Base-by-base conservation (phyloP, 176 grass and related monocot genomes). In the Bolboschoenus planiculmis region DNA sequence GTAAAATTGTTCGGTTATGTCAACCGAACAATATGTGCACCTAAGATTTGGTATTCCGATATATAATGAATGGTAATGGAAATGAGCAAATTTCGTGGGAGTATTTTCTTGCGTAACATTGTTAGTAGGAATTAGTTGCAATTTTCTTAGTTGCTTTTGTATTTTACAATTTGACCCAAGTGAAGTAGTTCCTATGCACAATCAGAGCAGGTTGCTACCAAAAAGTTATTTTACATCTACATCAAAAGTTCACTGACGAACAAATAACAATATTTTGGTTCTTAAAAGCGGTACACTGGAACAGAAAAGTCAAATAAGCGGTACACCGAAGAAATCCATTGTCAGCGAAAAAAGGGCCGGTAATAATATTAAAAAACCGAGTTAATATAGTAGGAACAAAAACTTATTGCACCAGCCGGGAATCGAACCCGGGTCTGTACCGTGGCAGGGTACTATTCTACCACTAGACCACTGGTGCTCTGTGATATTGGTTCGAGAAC, bases 391-490 rank as follows among this genome's bases (percentile, higher is more conserved):
- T n/a, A n/a, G n/a, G 9, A 68, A 36, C 24, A 66, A 21, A 9
- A 64, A 13, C 10, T 10, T 0, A 0, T 0, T 92, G 86, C 88
- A 89, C 88, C 83, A 80, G 76, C 71, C 77, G 81, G 76, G 81
- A 90, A 81, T 85, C 81, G 85, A 87, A 90, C 81, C 88, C 85
- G 76, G 85, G 85, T 90, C 76, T 90, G 56, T 78, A 90, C 85
- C 88, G 81, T 90, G 88, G 88, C 88, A 87, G 88, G 84, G 84
- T 90, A 90, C 88, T 86, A 86, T 90, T 90, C 88, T 90, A 90
- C 88, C 88, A 90, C 85, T 90, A 87, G 88, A 90, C 85, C 81
- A 56, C 33, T 74, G 61, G 63, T 78, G 24, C 24, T 54, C 39
- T 1, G 2, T 20, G 4, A 3, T 1, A 6, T 34, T 40, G 7